phyloP scores from a whole-genome alignment of 768 basidiomycete genomes.

The Mycena haematopus region DNA sequence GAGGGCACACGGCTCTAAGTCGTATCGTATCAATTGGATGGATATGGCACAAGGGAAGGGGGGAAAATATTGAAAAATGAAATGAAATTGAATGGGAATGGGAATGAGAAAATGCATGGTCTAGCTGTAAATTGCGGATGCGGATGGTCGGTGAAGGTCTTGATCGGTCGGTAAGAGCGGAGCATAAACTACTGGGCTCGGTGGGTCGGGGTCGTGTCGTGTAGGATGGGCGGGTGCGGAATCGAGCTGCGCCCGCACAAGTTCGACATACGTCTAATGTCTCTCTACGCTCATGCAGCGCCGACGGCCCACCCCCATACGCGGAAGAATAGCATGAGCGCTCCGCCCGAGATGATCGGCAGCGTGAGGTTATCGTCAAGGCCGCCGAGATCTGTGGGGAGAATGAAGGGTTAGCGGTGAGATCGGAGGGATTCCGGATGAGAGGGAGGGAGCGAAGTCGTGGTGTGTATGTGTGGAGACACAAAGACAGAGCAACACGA shows the following conservation, averaged over 20 bases:
- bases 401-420: background rate
- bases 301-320: constrained; percentile 58
- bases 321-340: constrained; percentile 31
- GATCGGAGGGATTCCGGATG: background rate
- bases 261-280: background rate
- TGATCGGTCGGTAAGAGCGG: background rate
- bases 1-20: background rate
- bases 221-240: background rate
- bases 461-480: no score
- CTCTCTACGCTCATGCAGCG: constrained; percentile 5
- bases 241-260: background rate
- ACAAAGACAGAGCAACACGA: no score
- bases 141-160: background rate
- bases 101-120: background rate
- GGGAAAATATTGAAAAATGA: background rate
- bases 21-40: no score
- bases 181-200: background rate
- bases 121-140: background rate
- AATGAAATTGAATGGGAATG: background rate
- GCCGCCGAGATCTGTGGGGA: constrained; percentile 71
- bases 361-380: constrained; percentile 91
- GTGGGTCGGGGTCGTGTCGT: background rate
- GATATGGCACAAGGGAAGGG: background rate
- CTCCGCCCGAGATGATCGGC: constrained; percentile 83
- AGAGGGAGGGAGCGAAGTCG: background rate